phyloP scores from a whole-genome alignment of 2,329 filamentous ascomycete genomes.

The Exophiala mesophila region DNA sequence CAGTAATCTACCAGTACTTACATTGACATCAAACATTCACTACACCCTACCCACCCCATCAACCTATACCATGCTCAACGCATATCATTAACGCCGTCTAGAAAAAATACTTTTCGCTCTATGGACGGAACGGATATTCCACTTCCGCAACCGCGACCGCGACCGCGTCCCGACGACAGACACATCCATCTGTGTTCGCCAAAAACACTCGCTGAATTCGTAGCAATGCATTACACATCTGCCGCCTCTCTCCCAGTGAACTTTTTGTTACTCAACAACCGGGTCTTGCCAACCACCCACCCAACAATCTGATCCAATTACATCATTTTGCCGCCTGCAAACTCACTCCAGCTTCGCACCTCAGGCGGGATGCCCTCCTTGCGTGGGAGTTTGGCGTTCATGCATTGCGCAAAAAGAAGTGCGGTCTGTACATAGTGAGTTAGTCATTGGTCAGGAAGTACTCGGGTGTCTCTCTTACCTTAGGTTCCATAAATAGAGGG shows the following conservation, averaged over 20 bases:
- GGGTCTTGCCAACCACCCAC: not conserved
- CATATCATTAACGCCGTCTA: too few species aligned
- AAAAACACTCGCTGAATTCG: not conserved
- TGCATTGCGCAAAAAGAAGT: slow-evolving; percentile 90
- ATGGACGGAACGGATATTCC: too few species aligned
- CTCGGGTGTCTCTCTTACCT: slow-evolving; percentile 12
- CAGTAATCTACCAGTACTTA: too few species aligned
- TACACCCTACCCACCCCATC: too few species aligned
- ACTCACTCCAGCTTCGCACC: slow-evolving; percentile 92
- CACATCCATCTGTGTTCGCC: not conserved
- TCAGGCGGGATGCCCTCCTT: slow-evolving; percentile 83
- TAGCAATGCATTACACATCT: not conserved
- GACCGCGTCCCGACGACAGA: too few species aligned
- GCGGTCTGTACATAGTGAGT: slow-evolving; percentile 61
- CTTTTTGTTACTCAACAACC: too few species aligned
- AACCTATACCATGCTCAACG: too few species aligned
- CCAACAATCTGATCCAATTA: slow-evolving; percentile 19
- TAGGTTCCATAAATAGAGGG: slow-evolving; percentile 62
- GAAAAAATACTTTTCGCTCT: too few species aligned
- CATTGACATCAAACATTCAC: too few species aligned
- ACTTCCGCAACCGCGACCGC: too few species aligned
- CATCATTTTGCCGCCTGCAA: slow-evolving; percentile 66
- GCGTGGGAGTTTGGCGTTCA: slow-evolving; percentile 92
- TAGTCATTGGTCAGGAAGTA: not conserved
- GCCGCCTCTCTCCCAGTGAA: not conserved